Base-by-base conservation (phyloP, 331 rosid genomes). In the Quercus phellos region DNA sequence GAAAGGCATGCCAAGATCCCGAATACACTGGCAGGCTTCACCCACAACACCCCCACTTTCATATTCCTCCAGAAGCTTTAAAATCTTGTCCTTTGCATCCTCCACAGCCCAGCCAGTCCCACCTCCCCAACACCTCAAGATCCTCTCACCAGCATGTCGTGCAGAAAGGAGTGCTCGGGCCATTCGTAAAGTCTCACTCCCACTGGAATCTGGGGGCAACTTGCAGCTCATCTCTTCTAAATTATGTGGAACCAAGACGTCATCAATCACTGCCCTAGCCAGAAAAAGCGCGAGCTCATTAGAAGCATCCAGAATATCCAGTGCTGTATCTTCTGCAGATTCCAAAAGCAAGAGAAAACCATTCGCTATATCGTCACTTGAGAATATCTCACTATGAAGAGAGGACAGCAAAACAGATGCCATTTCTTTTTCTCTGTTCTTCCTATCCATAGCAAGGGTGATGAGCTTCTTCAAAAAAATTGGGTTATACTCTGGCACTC, bases 41-140 rank as follows among this genome's bases (percentile, higher is more conserved):
- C 87, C 67, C 54, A 94, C 90, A 1, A 88, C 99, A 4, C 99
- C 93, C 2, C 98, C 94, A 1, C 97, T 91, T 78, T 95, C 99
- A n/a, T 87, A 95, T 85, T 95, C 99, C 88, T 95, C 99, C 51
- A 95, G 64, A 38, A 95, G 96, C 84, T 95, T 95, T 82, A 83
- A 82, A 73, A 95, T 95, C 90, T 95, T 95, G 85, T 95, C 99
- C 86, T 95, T 95, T 0, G 99, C 99, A 78, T 95, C 99, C 85
- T 95, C 99, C 81, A 95, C 99, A n/a, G 98, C 98, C 99, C 99
- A 95, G 35, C 99, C 99, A 16, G 97, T 95, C 34, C 99, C 98
- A 35, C 99, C 99, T 35, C 99, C 99, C 99, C 99, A 95, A 73
- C 99, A 95, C 70, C 99, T 84, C 87, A 95, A 79, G 46, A 95